These are phyloP conservation scores for Silene conica DNA, from an alignment of 148 eudicot species.

Conservation along the genomic window DNA sequence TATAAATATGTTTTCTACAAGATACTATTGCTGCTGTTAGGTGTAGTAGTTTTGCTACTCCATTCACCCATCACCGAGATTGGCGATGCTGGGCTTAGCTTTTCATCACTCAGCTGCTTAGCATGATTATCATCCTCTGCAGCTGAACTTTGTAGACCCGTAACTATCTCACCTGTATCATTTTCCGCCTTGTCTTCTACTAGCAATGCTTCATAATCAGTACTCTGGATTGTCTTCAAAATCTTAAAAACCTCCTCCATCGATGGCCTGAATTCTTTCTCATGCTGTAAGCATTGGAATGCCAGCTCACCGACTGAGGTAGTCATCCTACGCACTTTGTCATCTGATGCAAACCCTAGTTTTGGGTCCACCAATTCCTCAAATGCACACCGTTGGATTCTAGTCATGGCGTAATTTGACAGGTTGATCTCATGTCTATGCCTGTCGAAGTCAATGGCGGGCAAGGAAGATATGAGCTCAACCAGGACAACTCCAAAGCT, in stretches of 20 bases:
- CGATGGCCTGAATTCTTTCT: constrained; percentile 58
- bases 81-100: constrained; percentile 32
- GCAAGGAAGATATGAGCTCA: constrained; percentile 69
- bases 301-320: constrained; percentile 61
- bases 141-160: constrained; percentile 12
- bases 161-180: neutral
- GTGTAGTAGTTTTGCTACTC: constrained; percentile 39
- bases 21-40: constrained; percentile 24
- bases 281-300: constrained; percentile 61
- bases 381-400: constrained; percentile 48
- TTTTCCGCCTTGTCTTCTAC: constrained; percentile 11
- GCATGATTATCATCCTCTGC: constrained; percentile 26
- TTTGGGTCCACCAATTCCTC: constrained; percentile 49
- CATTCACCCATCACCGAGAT: constrained; percentile 44
- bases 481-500: constrained; percentile 77
- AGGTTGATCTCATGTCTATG: constrained; percentile 57
- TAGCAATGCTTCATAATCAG: constrained; percentile 26
- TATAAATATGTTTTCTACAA: neutral
- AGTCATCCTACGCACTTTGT: constrained; percentile 45
- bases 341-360: constrained; percentile 47
- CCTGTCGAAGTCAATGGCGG: constrained; percentile 56
- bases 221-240: constrained; percentile 34
- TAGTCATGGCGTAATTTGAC: constrained; percentile 54
- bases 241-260: constrained; percentile 53
- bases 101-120: constrained; percentile 27